These are phyloP conservation scores for Ephemerocybe angulata DNA, from an alignment of 768 basidiomycete species.

Conservation along the genomic window DNA sequence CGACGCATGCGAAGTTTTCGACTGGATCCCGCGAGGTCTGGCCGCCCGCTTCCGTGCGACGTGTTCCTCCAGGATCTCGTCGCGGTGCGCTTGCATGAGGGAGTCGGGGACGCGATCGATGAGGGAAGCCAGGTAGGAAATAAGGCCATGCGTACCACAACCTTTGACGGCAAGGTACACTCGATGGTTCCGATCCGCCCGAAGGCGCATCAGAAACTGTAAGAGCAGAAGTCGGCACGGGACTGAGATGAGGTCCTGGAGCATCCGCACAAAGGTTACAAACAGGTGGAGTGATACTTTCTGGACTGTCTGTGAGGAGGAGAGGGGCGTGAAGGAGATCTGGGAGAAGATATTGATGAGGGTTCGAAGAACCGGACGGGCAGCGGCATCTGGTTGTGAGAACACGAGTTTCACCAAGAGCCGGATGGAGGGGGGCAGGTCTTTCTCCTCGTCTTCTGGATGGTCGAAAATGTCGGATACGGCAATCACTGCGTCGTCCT, in stretches of 20 bases:
- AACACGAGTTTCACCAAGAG: slow-evolving; percentile 56
- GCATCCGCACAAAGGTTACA: slow-evolving; percentile 44
- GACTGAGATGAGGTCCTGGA: slow-evolving; percentile 44
- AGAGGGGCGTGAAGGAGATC: slow-evolving; percentile 64
- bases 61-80: slow-evolving; percentile 18
- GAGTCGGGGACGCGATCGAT: slow-evolving; percentile 47
- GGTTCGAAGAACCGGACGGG: slow-evolving; percentile 46
- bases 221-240: slow-evolving; percentile 68
- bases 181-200: slow-evolving; percentile 87
- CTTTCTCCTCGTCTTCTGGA: slow-evolving; percentile 40
- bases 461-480: slow-evolving; percentile 49
- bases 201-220: slow-evolving; percentile 83
- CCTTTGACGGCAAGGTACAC: slow-evolving; percentile 61
- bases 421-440: slow-evolving; percentile 46
- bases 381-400: not conserved
- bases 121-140: slow-evolving; percentile 55
- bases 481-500: slow-evolving; percentile 63
- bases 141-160: slow-evolving; percentile 56
- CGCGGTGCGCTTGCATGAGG: slow-evolving; percentile 12
- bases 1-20: no score
- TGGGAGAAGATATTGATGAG: slow-evolving; percentile 67
- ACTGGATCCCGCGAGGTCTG: slow-evolving; percentile 44
- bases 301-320: slow-evolving; percentile 44
- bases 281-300: slow-evolving; percentile 55
- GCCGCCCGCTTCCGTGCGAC: slow-evolving; percentile 37